Conservation (phyloP, 768 basidiomycete species). For the Auriscalpium microsporum region DNA sequence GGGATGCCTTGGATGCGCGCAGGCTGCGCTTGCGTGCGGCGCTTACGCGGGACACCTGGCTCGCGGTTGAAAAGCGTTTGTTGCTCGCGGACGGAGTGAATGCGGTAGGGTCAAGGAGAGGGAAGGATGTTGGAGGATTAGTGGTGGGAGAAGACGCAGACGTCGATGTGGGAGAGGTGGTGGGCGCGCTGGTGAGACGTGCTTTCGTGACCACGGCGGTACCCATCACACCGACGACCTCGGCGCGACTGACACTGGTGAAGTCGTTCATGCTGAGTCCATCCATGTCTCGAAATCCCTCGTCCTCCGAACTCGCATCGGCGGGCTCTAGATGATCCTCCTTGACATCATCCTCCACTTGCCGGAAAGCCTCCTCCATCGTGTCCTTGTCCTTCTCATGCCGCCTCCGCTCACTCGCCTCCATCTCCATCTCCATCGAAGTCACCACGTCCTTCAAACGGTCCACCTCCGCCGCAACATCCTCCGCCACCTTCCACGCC, state of each 20-base stretch:
- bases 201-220: slow-evolving; percentile 9
- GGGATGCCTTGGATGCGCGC: slow-evolving; percentile 55
- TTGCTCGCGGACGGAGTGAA: neutral
- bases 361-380: slow-evolving; percentile 10
- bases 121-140: neutral
- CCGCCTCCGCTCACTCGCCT: neutral
- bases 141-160: neutral
- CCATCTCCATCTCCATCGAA: slow-evolving; percentile 9
- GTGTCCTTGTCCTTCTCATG: slow-evolving; percentile 7
- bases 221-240: slow-evolving; percentile 11
- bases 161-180: neutral
- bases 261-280: slow-evolving; percentile 3
- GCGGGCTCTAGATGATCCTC: slow-evolving; percentile 19
- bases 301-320: slow-evolving; percentile 16
- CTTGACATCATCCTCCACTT: slow-evolving; percentile 18
- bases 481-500: slow-evolving; percentile 73
- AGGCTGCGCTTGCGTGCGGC: slow-evolving; percentile 61
- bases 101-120: neutral
- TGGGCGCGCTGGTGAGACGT: slow-evolving; percentile 4
- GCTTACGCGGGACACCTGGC: slow-evolving; percentile 37
- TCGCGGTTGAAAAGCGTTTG: slow-evolving; percentile 15
- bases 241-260: slow-evolving; percentile 10
- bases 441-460: slow-evolving; percentile 35
- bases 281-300: slow-evolving; percentile 1
- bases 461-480: slow-evolving; percentile 65